These are phyloP conservation scores for Ogataea ramenticola DNA, from an alignment of 805 yeast species.

Conservation along the genomic window DNA sequence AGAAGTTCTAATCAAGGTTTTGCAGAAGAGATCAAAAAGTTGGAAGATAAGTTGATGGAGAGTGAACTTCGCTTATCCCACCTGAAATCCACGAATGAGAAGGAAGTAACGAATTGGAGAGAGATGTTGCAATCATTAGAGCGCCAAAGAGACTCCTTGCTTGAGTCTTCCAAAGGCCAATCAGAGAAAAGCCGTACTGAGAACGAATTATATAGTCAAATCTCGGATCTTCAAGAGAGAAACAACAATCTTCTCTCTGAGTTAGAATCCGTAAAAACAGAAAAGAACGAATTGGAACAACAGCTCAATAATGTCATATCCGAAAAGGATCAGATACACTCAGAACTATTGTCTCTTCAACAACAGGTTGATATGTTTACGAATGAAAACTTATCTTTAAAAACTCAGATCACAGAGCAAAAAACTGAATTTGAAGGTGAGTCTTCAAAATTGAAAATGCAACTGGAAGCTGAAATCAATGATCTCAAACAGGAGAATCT, in stretches of 20 bases:
- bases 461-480: background rate
- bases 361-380: background rate
- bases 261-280: too few relatives aligned
- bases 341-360: background rate
- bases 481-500: too few relatives aligned
- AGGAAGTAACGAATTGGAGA: background rate
- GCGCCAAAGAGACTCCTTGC: conserved; percentile 8
- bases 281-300: too few relatives aligned
- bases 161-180: conserved; percentile 4
- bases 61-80: background rate
- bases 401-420: too few relatives aligned
- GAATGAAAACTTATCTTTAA: too few relatives aligned
- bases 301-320: too few relatives aligned
- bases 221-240: too few relatives aligned
- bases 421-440: too few relatives aligned
- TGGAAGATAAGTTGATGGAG: background rate
- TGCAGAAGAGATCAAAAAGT: background rate
- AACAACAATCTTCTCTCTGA: too few relatives aligned
- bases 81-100: background rate
- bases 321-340: too few relatives aligned
- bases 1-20: background rate
- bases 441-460: background rate
- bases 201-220: background rate
- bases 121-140: conserved; percentile 4
- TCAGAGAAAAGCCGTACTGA: conserved; percentile 8